These are phyloP conservation scores for Gymnopilus junonius DNA, from an alignment of 768 basidiomycete genomes.

Conservation along the genomic window DNA sequence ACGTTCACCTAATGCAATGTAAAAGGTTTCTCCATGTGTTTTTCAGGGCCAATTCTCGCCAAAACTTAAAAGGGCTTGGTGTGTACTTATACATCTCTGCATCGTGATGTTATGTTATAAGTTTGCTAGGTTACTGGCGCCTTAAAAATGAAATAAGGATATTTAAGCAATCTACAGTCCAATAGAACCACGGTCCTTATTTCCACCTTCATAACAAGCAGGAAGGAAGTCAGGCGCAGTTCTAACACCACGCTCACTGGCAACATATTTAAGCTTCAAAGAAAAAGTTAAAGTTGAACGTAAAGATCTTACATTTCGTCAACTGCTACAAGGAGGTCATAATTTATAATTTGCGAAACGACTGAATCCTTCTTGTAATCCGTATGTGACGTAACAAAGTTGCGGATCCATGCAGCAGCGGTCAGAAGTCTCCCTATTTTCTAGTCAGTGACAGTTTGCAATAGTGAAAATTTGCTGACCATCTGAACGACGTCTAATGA, in stretches of 20 bases:
- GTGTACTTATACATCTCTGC: too few species aligned
- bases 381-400: conserved; percentile 90
- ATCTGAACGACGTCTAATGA: conserved; percentile 78
- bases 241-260: conserved; percentile 71
- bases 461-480: conserved; percentile 50
- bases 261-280: neutral
- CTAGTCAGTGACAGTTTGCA: neutral
- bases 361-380: conserved; percentile 94
- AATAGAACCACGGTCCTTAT: conserved; percentile 49
- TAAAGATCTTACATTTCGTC: conserved; percentile 82
- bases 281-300: neutral
- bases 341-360: conserved; percentile 90
- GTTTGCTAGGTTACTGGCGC: neutral
- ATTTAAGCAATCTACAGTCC: conserved; percentile 30
- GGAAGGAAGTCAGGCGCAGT: conserved; percentile 67
- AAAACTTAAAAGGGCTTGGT: too few species aligned
- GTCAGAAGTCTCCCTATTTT: conserved; percentile 75
- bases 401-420: conserved; percentile 91
- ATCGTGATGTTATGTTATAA: too few species aligned
- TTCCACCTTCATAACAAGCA: conserved; percentile 55
- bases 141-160: neutral
- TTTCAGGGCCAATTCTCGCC: too few species aligned
- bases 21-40: too few species aligned
- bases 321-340: conserved; percentile 86
- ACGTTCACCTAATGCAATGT: too few species aligned